Base-by-base conservation (phyloP, 306 rosid species). In the Inga oerstediana region DNA sequence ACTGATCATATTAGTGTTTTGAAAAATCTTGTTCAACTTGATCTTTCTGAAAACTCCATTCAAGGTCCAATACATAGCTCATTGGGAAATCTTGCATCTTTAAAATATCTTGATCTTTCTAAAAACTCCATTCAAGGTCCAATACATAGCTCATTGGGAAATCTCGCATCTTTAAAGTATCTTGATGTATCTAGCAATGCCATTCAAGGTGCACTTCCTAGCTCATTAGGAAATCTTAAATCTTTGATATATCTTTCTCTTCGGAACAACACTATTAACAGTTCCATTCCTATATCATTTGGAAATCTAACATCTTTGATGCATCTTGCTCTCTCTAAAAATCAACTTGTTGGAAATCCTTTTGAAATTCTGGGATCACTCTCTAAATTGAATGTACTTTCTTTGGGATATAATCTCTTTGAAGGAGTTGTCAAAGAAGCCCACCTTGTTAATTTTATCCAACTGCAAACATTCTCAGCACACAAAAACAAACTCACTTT, bases 371-470 rank as follows among this genome's bases (percentile, higher is more conserved):
- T 62, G 3, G 3, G 37, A 62, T 62, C 69, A 27, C 69, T 27
- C 7, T 12, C 17, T 62, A 62, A 62, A 4, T 62, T 62, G 37
- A 24, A 27, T 24, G 0, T 0, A 0, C 19, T 62, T 62, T 4
- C 0, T 62, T 12, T 62, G 35, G 8, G 1, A 2, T 14, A 17
- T 0, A 82, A 86, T 75, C 12, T 11, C 2, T 62, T 1, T 44
- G 13, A 15, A 2, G 72, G 46, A 34, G 72, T 7, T 67, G 34
- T 32, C 34, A 67, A 67, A 0, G 69, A 86, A 69, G 9, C 19
- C 72, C 77, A 82, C 52, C 79, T 86, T 62, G n/a, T 54, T 13
- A 79, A 82, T 20, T 22, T 69, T 3, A 48, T 48, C 10, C 4
- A 8, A 3, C 58, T 82, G 15, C 8, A 0, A 0, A 48, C 17